Evolutionary conservation across 495 filamentous ascomycete genomes (phyloP), one percentile per base, ranked within the genome.

Genomic region (Xylaria telfairii): DNA sequence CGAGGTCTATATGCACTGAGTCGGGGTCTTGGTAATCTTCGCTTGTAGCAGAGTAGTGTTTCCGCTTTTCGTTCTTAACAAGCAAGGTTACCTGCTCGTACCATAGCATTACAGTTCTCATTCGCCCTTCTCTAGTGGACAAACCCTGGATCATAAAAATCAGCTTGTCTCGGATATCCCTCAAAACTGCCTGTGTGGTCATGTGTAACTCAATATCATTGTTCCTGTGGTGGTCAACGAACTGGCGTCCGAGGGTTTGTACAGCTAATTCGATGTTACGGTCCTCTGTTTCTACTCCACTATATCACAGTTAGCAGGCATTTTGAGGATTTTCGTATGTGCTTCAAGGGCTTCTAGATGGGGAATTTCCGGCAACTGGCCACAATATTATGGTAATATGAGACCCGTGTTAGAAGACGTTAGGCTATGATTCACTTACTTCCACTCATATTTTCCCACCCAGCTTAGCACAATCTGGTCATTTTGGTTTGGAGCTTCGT

Each of bases 171-270:
- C 46, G 64, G 7, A 65, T 12, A 12, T 12, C 9, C 49, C 3
- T 12, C 24, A 56, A 30, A 54, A 37, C 37, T 1, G 5, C n/a
- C 17, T 32, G 6, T 3, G 26, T 56, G 7, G 56, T 67, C 19
- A 41, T n/a, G 15, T 61, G 26, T 8, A 51, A 17, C 13, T 19
- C 32, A 8, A 72, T 28, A 6, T 59, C 49, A n/a, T 69, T 32
- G 28, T 54, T 13, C 9, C 0, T n/a, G 53, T 66, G 67, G 42
- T 69, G 62, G 32, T 72, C 28, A 4, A 37, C 15, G 51, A 70
- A 73, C 49, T 66, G 67, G 0, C n/a, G 12, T 15, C 9, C 5
- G 28, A 72, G 28, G 15, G 4, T 19, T 10, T 19, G 19, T 3
- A 39, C 44, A 21, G 42, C 70, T 13, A 13, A 5, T 2, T 5